Conservation (phyloP, 495 filamentous ascomycete genomes). For the Neurospora sp. region DNA sequence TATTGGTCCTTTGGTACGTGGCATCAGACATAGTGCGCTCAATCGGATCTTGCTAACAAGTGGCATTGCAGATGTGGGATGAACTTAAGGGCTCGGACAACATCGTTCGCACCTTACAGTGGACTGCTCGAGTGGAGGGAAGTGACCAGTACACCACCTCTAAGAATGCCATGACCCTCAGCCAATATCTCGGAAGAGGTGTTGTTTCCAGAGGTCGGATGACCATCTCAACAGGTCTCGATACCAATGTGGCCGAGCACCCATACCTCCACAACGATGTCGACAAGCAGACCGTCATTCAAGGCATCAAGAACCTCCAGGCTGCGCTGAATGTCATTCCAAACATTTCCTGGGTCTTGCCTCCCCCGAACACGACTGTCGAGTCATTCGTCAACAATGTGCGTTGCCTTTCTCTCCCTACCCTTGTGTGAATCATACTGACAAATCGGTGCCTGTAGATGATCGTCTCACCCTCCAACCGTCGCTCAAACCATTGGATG, state of each 20-base stretch:
- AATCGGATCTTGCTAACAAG: slow-evolving; percentile 7
- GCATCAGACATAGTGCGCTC: neutral
- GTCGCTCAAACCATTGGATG: slow-evolving; percentile 64
- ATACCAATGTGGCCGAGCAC: slow-evolving; percentile 39
- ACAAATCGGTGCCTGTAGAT: slow-evolving; percentile 12
- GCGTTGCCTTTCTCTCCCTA: neutral
- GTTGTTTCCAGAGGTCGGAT: slow-evolving; percentile 50
- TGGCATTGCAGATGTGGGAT: slow-evolving; percentile 37
- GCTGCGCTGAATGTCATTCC: slow-evolving; percentile 42
- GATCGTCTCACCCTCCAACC: slow-evolving; percentile 45
- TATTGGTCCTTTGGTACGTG: slow-evolving; percentile 45
- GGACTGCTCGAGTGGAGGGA: slow-evolving; percentile 54
- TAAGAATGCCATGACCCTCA: slow-evolving; percentile 47
- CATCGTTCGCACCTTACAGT: slow-evolving; percentile 55
- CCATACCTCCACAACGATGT: slow-evolving; percentile 44
- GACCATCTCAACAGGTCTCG: slow-evolving; percentile 44
- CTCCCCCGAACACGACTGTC: slow-evolving; percentile 42
- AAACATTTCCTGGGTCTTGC: slow-evolving; percentile 45
- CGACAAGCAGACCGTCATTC: slow-evolving; percentile 42
- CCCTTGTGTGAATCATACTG: neutral
- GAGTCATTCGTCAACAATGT: slow-evolving; percentile 41
- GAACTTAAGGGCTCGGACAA: slow-evolving; percentile 49
- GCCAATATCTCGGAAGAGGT: slow-evolving; percentile 56
- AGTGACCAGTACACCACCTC: slow-evolving; percentile 26
- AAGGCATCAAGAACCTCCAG: slow-evolving; percentile 51